Evolutionary conservation across 2,329 filamentous ascomycete species (phyloP).

Genomic region (Ceratocystiopsis minuta): DNA sequence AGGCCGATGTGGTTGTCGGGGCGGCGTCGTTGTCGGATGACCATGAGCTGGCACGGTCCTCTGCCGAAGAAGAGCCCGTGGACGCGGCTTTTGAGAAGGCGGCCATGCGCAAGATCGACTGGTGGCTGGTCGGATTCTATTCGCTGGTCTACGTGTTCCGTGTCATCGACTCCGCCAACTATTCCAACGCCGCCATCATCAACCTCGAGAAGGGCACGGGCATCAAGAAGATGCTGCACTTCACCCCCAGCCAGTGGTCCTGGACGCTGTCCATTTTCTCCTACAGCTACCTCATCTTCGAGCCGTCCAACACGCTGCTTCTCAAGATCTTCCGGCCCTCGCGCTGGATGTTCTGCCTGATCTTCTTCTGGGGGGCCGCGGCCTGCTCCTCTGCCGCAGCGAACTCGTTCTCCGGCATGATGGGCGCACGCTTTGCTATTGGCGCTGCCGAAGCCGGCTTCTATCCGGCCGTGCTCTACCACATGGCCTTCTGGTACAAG

Average conservation of each 20-base stretch:
- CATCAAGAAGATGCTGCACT: constrained; percentile 20
- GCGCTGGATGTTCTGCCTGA: constrained; percentile 18
- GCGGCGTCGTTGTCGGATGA: not conserved
- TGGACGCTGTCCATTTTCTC: constrained; percentile 23
- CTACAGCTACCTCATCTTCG: constrained; percentile 21
- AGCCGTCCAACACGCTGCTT: constrained; percentile 20
- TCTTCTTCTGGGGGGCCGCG: constrained; percentile 19
- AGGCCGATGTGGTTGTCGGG: not conserved
- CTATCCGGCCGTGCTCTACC: constrained; percentile 19
- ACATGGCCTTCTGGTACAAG: constrained; percentile 22
- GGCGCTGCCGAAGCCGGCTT: constrained; percentile 20
- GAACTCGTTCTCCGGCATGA: constrained; percentile 18
- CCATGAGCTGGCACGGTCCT: not conserved
- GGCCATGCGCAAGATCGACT: constrained; percentile 18
- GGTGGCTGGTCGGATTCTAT: constrained; percentile 17
- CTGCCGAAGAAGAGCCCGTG: not conserved
- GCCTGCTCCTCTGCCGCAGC: constrained; percentile 18
- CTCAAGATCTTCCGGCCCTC: constrained; percentile 18
- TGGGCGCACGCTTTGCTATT: constrained; percentile 20
- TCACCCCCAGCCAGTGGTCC: constrained; percentile 18
- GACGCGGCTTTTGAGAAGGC: constrained; percentile 13
- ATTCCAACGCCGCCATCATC: constrained; percentile 23
- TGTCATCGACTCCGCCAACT: constrained; percentile 21
- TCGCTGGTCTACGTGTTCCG: constrained; percentile 22
- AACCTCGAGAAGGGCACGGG: constrained; percentile 21